Percentiles rank a stretch among this genome's conserved stretches.
Conservation (phyloP, 163 green algal genomes). For the Coccomyxa subellipsoidea region DNA sequence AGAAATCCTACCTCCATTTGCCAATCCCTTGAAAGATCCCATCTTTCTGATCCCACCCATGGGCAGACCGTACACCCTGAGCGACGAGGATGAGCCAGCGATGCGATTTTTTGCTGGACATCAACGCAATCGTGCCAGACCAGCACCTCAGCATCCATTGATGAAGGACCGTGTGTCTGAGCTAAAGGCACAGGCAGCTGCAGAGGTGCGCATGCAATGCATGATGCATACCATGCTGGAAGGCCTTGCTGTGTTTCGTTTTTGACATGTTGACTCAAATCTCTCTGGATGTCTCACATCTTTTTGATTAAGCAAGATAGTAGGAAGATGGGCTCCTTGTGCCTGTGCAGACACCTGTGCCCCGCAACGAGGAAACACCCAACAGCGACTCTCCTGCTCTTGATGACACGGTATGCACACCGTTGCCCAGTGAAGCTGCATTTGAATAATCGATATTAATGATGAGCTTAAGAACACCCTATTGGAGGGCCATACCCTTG, state of each 20-base stretch:
- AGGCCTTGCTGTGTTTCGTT: too few species aligned
- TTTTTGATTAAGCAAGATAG: too few species aligned
- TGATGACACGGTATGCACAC: not conserved
- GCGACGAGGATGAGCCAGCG: conserved; percentile 9
- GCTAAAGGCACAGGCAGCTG: conserved; percentile 3
- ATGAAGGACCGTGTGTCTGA: not conserved
- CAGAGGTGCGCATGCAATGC: conserved; percentile 4
- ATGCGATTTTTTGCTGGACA: not conserved
- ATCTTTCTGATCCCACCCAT: conserved; percentile 45
- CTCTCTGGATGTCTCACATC: too few species aligned
- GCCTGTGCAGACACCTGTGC: not conserved
- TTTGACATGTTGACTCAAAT: too few species aligned
- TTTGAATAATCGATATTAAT: too few species aligned
- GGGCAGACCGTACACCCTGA: conserved; percentile 12
- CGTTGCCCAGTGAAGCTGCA: too few species aligned
- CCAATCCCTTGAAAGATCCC: conserved; percentile 50
- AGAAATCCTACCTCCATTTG: conserved; percentile 37
- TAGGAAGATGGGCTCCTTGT: too few species aligned
- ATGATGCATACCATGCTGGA: not conserved
- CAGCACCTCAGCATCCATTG: not conserved
- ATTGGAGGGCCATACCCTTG: too few species aligned
- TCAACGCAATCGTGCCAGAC: not conserved
- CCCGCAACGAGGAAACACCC: not conserved
- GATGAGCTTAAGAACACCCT: too few species aligned
- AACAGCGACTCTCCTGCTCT: not conserved